A percentile compares a stretch with the other conserved stretches of the same genome.
Evolutionary conservation across 176 grass and related monocot genomes (phyloP).

Genomic region (Carex littledalei): DNA sequence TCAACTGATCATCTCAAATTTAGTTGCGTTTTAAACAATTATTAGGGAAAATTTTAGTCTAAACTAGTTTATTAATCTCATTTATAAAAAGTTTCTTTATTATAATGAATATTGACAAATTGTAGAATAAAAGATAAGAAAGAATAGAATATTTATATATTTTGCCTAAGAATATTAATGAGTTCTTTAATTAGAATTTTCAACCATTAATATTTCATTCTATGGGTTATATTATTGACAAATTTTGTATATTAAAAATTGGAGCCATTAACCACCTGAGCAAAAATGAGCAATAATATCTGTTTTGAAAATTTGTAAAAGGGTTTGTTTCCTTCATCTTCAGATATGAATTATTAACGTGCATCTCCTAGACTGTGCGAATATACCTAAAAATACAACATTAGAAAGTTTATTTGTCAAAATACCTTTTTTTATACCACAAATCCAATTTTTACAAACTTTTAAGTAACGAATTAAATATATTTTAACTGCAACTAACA

Average conservation of each 20-base stretch:
- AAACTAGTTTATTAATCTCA: neutral
- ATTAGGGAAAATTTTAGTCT: too few relatives aligned
- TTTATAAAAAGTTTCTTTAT: neutral
- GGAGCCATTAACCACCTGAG: slow-evolving; percentile 49
- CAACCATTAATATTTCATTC: slow-evolving; percentile 90
- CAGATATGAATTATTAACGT: slow-evolving; percentile 87
- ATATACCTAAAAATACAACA: slow-evolving; percentile 53
- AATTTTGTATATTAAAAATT: too few relatives aligned
- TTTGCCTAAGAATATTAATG: neutral
- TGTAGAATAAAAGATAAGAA: neutral
- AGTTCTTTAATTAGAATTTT: neutral
- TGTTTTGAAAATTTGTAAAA: slow-evolving; percentile 48
- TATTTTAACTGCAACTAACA: neutral
- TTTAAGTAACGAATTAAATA: neutral
- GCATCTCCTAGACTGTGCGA: slow-evolving; percentile 89
- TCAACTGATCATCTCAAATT: too few relatives aligned
- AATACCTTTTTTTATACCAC: neutral
- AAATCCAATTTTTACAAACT: neutral
- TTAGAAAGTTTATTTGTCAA: neutral
- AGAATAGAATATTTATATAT: too few relatives aligned
- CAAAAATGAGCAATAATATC: slow-evolving; percentile 6
- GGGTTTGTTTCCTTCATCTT: slow-evolving; percentile 68
- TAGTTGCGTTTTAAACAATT: too few relatives aligned
- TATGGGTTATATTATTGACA: slow-evolving; percentile 74
- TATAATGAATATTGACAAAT: neutral